Evolutionary conservation across 23 red algal genomes (phyloP), one percentile per base, ranked within the genome.

Genomic region (Gracilariopsis chorda): DNA sequence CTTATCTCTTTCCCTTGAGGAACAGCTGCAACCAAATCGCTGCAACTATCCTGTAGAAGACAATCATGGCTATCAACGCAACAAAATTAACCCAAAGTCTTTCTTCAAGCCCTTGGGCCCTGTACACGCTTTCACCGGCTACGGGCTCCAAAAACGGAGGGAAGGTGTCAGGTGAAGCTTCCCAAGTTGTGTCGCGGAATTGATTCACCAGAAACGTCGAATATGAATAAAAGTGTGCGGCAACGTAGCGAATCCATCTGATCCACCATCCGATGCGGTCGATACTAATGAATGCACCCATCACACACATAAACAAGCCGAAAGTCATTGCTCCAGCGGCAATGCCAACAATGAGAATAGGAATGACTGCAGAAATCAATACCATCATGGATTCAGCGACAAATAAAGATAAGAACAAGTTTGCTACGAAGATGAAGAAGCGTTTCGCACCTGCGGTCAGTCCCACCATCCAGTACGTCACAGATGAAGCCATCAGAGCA

Each of bases 331-430:
- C 96, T 60, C 82, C 87, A 47, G 84, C 72, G 14, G 92, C 92
- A 21, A 98, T 89, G 23, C 80, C 96, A 51, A 98, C 56, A 19
- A 98, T 92, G 4, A 86, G 63, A 59, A 93, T 80, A 16, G 92
- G 92, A 55, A 92, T 84, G 23, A 92, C 16, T n/a, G 92, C 87
- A 27, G 84, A 88, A 56, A 98, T 92, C 43, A 98, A 58, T 16
- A 95, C 69, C 80, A 98, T 95, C 33, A 98, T 79, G 40, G 80
- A 87, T 60, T 98, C 96, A 21, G 92, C 87, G 0, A 92, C 92
- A 34, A 92, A 51, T 12, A 98, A 78, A 8, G 91, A 65, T 48
- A 95, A 32, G 60, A 92, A 98, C 27, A 95, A 68, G 44, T 79
- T 95, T 37, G 75, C 79, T 2, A 95, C 81, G 62, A 88, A 98